These are phyloP conservation scores for Hypoxylon sp. DNA, from an alignment of 2,329 filamentous ascomycete species.

Conservation along the genomic window DNA sequence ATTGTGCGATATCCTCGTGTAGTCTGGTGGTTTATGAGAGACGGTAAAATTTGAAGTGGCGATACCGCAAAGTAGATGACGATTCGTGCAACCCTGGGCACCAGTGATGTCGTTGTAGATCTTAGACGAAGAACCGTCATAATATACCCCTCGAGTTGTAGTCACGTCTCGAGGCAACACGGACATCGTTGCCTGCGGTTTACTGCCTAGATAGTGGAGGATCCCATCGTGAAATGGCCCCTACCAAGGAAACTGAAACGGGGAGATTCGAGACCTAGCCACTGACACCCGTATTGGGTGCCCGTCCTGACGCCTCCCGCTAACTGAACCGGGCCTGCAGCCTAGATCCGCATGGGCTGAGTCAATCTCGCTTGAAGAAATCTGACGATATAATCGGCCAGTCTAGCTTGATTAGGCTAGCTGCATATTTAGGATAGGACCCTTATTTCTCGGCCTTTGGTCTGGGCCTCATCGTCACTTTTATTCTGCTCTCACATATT, in stretches of 20 bases:
- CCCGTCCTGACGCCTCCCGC: neutral
- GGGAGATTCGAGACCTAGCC: neutral
- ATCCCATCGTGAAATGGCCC: neutral
- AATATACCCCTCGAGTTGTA: conserved; percentile 14
- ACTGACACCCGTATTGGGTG: no score
- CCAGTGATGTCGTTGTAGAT: neutral
- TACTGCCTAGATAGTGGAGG: neutral
- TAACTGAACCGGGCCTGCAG: conserved; percentile 10
- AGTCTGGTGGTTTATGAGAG: neutral
- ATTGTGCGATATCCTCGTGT: conserved; percentile 12
- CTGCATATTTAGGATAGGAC: conserved; percentile 2
- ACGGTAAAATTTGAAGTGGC: neutral
- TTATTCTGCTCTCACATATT: neutral
- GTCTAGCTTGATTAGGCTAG: conserved; percentile 3
- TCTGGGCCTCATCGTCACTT: neutral
- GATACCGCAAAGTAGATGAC: neutral
- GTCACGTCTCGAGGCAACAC: neutral
- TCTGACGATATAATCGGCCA: neutral
- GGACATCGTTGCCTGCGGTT: conserved; percentile 25
- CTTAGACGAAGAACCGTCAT: neutral
- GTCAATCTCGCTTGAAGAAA: conserved; percentile 19
- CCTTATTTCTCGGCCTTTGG: neutral
- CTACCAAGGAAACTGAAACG: neutral
- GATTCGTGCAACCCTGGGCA: neutral
- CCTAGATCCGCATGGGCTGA: neutral